Evolutionary conservation across 2,329 filamentous ascomycete species (phyloP).

Genomic region (Colletotrichum destructivum): DNA sequence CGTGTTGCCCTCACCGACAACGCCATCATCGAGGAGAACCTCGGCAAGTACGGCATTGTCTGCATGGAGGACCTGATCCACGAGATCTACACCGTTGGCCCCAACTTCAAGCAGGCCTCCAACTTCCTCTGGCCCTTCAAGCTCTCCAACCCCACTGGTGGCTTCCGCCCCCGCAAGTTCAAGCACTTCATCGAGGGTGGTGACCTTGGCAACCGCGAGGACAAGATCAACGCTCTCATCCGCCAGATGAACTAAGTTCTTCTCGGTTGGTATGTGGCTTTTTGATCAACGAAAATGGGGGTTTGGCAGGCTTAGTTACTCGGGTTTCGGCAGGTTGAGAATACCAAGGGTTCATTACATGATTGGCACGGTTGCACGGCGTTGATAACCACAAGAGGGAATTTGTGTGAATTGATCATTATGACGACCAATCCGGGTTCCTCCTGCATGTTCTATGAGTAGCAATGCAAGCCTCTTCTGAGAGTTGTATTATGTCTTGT

Average conservation of each 20-base stretch:
- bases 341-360: conserved; percentile 43
- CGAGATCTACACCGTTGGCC: conserved; percentile 98
- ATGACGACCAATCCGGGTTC: conserved; percentile 35
- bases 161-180: conserved; percentile 98
- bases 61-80: conserved; percentile 99
- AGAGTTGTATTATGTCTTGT: conserved; percentile 23
- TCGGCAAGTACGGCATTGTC: conserved; percentile 99
- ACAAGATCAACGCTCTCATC: conserved; percentile 96
- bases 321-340: conserved; percentile 44
- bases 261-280: background rate
- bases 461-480: conserved; percentile 41
- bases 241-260: conserved; percentile 94
- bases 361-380: conserved; percentile 52
- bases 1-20: conserved; percentile 97
- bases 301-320: conserved; percentile 49
- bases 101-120: conserved; percentile 99
- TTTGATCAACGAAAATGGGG: conserved; percentile 47
- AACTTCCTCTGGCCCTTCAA: conserved; percentile 99
- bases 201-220: conserved; percentile 98
- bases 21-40: conserved; percentile 94
- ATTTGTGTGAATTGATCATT: conserved; percentile 52
- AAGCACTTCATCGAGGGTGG: conserved; percentile 99
- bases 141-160: conserved; percentile 97
- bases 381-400: conserved; percentile 51
- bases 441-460: conserved; percentile 37